phyloP scores from a whole-genome alignment of 1,284 basidiomycete species.

The Microbotryum lychnidis-dioicae region DNA sequence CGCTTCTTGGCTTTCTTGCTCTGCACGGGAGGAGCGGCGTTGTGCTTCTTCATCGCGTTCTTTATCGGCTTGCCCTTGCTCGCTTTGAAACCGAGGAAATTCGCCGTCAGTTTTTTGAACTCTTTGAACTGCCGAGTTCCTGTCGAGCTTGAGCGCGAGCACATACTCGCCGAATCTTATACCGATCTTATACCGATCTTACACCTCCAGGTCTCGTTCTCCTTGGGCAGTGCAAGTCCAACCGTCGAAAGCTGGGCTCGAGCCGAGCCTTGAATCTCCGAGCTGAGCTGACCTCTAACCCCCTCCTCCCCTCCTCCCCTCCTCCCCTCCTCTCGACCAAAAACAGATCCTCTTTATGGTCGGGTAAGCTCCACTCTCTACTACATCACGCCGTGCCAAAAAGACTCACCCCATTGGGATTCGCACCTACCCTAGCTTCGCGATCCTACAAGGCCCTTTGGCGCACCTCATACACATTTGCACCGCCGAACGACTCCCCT shows the following conservation, averaged over 20 bases:
- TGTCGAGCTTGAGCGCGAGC: neutral
- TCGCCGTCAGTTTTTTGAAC: constrained; percentile 9
- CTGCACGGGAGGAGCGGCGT: constrained; percentile 78
- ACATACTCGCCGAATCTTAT: constrained; percentile 34
- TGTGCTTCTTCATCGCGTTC: constrained; percentile 94
- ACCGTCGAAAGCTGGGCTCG: neutral
- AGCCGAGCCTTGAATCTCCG: neutral
- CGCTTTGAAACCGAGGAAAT: constrained; percentile 58
- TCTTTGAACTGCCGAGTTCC: neutral
- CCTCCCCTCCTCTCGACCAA: neutral
- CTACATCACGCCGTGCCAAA: neutral
- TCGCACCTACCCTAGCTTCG: constrained; percentile 25
- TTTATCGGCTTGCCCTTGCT: constrained; percentile 72
- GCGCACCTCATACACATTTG: constrained; percentile 76
- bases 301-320: neutral
- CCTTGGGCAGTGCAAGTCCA: constrained; percentile 57
- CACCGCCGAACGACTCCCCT: constrained; percentile 75
- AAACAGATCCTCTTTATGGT: constrained; percentile 61
- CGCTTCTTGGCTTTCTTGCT: constrained; percentile 88
- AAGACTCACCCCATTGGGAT: neutral
- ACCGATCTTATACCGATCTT: neutral
- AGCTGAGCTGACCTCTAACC: neutral
- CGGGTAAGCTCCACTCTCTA: constrained; percentile 49
- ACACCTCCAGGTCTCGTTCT: constrained; percentile 36
- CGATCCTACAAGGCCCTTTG: constrained; percentile 34